A percentile compares a stretch with the other conserved stretches of the same genome.
phyloP scores from a whole-genome alignment of 495 filamentous ascomycete species.

The Penicillium arizonense region DNA sequence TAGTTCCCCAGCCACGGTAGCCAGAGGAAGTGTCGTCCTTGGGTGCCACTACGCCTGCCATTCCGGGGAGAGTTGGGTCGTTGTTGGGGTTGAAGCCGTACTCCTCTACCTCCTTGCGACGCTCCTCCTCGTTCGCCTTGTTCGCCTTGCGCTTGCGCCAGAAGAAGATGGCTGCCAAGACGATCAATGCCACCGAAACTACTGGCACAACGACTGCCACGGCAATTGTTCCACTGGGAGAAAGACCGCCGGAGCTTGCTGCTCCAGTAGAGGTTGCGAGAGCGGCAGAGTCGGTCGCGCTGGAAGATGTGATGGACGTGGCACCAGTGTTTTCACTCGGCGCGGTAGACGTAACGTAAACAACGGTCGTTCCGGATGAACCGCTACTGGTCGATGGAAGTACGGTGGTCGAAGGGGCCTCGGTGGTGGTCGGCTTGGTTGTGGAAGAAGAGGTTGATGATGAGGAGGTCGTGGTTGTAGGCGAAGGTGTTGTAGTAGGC shows the following conservation, averaged over 20 bases:
- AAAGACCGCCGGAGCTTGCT: constrained; percentile 46
- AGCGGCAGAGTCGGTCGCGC: constrained; percentile 27
- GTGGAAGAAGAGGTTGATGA: constrained; percentile 10
- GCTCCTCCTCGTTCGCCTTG: constrained; percentile 80
- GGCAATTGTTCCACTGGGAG: constrained; percentile 69
- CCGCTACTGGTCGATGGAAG: constrained; percentile 13
- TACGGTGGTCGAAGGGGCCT: constrained; percentile 6
- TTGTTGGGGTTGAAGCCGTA: constrained; percentile 95
- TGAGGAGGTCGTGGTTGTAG: constrained; percentile 12
- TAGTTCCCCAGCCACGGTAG: constrained; percentile 95
- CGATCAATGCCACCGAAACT: constrained; percentile 78
- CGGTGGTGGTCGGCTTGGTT: constrained; percentile 2
- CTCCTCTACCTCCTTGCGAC: constrained; percentile 93
- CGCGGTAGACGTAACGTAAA: constrained; percentile 22
- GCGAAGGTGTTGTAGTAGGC: constrained; percentile 17
- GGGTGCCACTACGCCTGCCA: constrained; percentile 47
- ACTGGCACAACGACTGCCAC: constrained; percentile 94
- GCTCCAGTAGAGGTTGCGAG: constrained; percentile 21
- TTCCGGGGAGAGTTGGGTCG: constrained; percentile 75
- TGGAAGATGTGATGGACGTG: constrained; percentile 27
- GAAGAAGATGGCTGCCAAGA: constrained; percentile 72
- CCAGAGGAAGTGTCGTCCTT: constrained; percentile 72
- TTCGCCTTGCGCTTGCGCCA: constrained; percentile 85
- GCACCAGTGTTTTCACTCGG: constrained; percentile 15
- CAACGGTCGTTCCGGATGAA: constrained; percentile 18